These are phyloP conservation scores for Candida ponderosae DNA, from an alignment of 805 yeast genomes.

Conservation along the genomic window DNA sequence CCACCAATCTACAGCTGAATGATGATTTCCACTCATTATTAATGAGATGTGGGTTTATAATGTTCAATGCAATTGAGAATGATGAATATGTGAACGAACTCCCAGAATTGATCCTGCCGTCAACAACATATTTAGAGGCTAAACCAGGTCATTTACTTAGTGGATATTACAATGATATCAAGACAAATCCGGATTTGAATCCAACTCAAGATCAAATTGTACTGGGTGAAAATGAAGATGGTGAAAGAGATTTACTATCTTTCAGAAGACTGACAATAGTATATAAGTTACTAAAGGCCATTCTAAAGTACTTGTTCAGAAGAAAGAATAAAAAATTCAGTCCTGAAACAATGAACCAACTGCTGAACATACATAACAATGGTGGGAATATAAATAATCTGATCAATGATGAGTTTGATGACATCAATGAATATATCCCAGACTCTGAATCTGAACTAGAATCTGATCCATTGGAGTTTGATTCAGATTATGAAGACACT, in stretches of 20 bases:
- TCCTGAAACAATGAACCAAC: too few relatives aligned
- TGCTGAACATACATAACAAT: too few relatives aligned
- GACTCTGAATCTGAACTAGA: slow-evolving; percentile 16
- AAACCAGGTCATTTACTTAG: slow-evolving; percentile 11
- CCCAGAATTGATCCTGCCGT: slow-evolving; percentile 38
- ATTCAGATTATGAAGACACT: slow-evolving; percentile 20
- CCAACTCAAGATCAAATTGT: slow-evolving; percentile 13
- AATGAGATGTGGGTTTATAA: slow-evolving; percentile 51
- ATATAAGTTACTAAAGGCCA: background rate
- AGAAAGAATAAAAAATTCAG: background rate
- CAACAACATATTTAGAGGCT: slow-evolving; percentile 47
- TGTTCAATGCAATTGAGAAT: slow-evolving; percentile 60
- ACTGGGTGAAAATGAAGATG: slow-evolving; percentile 12
- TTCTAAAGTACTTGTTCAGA: background rate
- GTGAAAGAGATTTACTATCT: slow-evolving; percentile 25
- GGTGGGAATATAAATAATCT: slow-evolving; percentile 28
- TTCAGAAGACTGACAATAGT: background rate
- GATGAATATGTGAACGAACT: slow-evolving; percentile 59
- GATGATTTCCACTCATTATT: slow-evolving; percentile 66
- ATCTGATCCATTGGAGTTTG: slow-evolving; percentile 23
- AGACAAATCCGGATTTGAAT: slow-evolving; percentile 16
- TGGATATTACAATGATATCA: slow-evolving; percentile 14
- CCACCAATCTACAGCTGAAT: slow-evolving; percentile 26
- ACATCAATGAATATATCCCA: background rate
- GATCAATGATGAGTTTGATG: slow-evolving; percentile 18